A percentile compares a stretch with the other conserved stretches of the same genome.
phyloP scores from a whole-genome alignment of 2,329 filamentous ascomycete genomes.

The Cladosporium sp. region DNA sequence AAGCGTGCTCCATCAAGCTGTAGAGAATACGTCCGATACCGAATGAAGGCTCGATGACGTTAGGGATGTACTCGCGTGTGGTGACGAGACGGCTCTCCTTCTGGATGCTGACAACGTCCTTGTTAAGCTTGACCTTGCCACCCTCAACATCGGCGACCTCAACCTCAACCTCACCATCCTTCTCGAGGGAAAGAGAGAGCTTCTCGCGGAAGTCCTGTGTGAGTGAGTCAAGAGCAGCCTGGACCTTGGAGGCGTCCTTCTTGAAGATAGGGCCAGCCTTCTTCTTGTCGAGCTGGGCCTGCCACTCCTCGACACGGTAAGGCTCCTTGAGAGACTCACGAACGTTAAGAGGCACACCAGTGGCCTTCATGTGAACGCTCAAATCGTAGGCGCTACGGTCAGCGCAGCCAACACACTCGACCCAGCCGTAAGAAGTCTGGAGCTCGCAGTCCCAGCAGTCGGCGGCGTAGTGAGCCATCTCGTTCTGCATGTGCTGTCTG shows the following conservation, averaged over 20 bases:
- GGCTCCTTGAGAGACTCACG: slow-evolving; percentile 80
- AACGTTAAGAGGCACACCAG: slow-evolving; percentile 81
- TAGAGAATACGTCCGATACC: slow-evolving; percentile 95
- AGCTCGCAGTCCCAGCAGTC: slow-evolving; percentile 99
- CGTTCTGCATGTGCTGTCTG: slow-evolving; percentile 92
- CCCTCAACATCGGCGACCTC: slow-evolving; percentile 68
- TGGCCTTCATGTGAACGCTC: slow-evolving; percentile 89
- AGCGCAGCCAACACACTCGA: slow-evolving; percentile 96
- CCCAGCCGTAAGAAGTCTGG: slow-evolving; percentile 90
- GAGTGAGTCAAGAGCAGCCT: slow-evolving; percentile 73
- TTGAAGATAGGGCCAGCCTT: slow-evolving; percentile 95
- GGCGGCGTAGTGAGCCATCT: slow-evolving; percentile 90
- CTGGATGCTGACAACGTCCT: slow-evolving; percentile 80
- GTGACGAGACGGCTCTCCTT: slow-evolving; percentile 81
- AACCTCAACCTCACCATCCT: slow-evolving; percentile 73
- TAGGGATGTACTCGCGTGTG: slow-evolving; percentile 87
- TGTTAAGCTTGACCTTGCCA: slow-evolving; percentile 76
- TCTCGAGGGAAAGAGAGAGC: slow-evolving; percentile 71
- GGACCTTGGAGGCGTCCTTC: slow-evolving; percentile 86
- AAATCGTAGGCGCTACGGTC: slow-evolving; percentile 95
- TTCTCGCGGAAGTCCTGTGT: slow-evolving; percentile 80
- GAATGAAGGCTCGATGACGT: slow-evolving; percentile 87
- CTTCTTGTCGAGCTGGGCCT: slow-evolving; percentile 88
- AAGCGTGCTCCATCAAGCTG: slow-evolving; percentile 89
- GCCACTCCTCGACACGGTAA: slow-evolving; percentile 80